phyloP scores from a whole-genome alignment of 1,284 basidiomycete genomes.

The Lignosus rhinocerotis region DNA sequence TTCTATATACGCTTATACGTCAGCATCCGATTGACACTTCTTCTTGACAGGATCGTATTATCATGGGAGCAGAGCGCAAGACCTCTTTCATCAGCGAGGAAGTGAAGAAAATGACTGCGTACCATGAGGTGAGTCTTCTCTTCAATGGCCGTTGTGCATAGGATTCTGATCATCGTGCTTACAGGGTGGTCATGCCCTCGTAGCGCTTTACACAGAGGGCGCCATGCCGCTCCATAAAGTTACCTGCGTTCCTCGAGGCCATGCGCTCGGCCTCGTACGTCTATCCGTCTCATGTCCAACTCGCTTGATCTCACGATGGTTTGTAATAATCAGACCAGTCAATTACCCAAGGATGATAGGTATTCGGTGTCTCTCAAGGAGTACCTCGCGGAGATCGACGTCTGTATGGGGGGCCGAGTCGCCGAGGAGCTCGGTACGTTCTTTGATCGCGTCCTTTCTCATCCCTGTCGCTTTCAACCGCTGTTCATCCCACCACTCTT shows the following conservation, averaged over 20 bases:
- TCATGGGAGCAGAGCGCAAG: conserved; percentile 93
- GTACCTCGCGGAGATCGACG: conserved; percentile 82
- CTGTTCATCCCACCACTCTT: conserved; percentile 4
- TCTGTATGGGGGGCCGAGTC: conserved; percentile 89
- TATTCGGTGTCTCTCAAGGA: conserved; percentile 72
- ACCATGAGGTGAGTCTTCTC: conserved; percentile 73
- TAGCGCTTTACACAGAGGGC: conserved; percentile 88
- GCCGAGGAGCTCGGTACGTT: conserved; percentile 85
- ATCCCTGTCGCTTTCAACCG: conserved; percentile 5
- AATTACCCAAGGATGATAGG: conserved; percentile 83
- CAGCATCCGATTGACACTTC: background rate
- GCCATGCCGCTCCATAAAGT: conserved; percentile 96
- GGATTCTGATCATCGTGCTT: conserved; percentile 18
- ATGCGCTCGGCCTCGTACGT: conserved; percentile 85
- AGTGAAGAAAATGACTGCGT: conserved; percentile 86
- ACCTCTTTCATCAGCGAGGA: conserved; percentile 86
- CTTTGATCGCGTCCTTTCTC: background rate
- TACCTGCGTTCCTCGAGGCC: conserved; percentile 92
- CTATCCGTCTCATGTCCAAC: background rate
- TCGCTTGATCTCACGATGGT: background rate
- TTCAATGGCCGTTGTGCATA: conserved; percentile 1
- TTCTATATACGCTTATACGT: background rate
- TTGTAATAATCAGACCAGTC: conserved; percentile 62
- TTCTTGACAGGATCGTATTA: conserved; percentile 75
- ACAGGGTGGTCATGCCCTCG: conserved; percentile 89